Conservation (phyloP, 495 filamentous ascomycete genomes). For the Lophiostoma macrostomum region DNA sequence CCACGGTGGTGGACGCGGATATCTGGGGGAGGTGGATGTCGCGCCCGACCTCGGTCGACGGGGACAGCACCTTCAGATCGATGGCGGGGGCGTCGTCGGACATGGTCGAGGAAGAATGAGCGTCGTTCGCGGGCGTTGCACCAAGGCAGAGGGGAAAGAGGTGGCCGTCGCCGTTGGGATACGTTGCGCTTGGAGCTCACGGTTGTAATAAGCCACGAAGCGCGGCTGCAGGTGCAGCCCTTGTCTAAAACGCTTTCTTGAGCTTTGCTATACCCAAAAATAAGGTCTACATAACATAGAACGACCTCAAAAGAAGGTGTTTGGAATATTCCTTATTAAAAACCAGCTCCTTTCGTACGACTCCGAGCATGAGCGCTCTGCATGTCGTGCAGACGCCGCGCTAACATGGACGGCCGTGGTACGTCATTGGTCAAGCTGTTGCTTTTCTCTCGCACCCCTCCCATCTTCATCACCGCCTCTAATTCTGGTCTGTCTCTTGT, state of each 20-base stretch:
- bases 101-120: slow-evolving; percentile 8
- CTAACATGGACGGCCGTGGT: slow-evolving; percentile 1
- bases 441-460: slow-evolving; percentile 13
- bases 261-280: too few species aligned
- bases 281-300: too few species aligned
- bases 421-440: slow-evolving; percentile 14
- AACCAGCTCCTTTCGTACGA: too few species aligned
- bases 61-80: slow-evolving; percentile 39
- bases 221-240: background rate
- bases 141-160: too few species aligned
- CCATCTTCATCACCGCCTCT: background rate
- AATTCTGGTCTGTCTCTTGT: background rate
- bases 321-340: too few species aligned
- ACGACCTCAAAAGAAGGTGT: too few species aligned
- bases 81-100: slow-evolving; percentile 16
- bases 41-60: slow-evolving; percentile 36
- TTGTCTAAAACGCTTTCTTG: too few species aligned
- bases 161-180: slow-evolving; percentile 6
- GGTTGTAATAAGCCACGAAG: background rate
- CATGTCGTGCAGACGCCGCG: background rate
- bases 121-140: background rate
- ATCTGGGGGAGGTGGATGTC: slow-evolving; percentile 29
- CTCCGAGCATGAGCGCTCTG: background rate
- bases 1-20: slow-evolving; percentile 35
- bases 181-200: slow-evolving; percentile 30